Conservation (phyloP, 1,284 basidiomycete genomes). For the Hemileia vastatrix region DNA sequence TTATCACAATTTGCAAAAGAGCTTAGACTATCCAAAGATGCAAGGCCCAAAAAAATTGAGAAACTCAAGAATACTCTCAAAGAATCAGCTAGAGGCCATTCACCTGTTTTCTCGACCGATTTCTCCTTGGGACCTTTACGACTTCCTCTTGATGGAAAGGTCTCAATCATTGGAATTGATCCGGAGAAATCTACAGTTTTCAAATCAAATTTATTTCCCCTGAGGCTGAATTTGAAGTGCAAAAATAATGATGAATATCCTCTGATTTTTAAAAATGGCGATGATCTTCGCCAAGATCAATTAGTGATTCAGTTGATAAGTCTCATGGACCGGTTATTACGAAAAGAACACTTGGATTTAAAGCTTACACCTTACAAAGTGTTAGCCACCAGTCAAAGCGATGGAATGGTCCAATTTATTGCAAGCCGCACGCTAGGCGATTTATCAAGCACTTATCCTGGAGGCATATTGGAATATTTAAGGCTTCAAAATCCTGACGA, state of each 20-base stretch:
- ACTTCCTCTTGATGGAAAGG: slow-evolving; percentile 75
- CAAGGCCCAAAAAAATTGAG: slow-evolving; percentile 92
- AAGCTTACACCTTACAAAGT: slow-evolving; percentile 88
- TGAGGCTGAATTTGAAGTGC: slow-evolving; percentile 69
- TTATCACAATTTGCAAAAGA: slow-evolving; percentile 76
- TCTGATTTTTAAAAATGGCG: slow-evolving; percentile 97
- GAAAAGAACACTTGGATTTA: slow-evolving; percentile 91
- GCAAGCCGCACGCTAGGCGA: slow-evolving; percentile 88
- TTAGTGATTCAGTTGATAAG: slow-evolving; percentile 94
- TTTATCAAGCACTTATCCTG: slow-evolving; percentile 75
- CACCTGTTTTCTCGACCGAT: slow-evolving; percentile 59
- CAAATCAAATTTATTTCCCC: slow-evolving; percentile 90
- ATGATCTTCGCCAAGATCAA: slow-evolving; percentile 96
- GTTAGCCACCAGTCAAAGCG: slow-evolving; percentile 77
- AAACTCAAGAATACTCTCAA: slow-evolving; percentile 71
- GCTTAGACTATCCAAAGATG: slow-evolving; percentile 78
- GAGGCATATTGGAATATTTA: slow-evolving; percentile 81
- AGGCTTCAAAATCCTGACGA: slow-evolving; percentile 77
- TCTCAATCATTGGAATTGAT: slow-evolving; percentile 72
- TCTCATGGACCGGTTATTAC: slow-evolving; percentile 84
- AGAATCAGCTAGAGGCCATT: slow-evolving; percentile 66
- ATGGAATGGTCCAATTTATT: slow-evolving; percentile 95
- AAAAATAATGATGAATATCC: slow-evolving; percentile 57
- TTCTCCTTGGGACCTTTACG: slow-evolving; percentile 23
- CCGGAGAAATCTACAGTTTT: slow-evolving; percentile 89